Percentiles rank a stretch among this genome's conserved stretches.
These are phyloP conservation scores for Ceratocystis cacaofunesta DNA, from an alignment of 2,329 filamentous ascomycete genomes.

Conservation along the genomic window DNA sequence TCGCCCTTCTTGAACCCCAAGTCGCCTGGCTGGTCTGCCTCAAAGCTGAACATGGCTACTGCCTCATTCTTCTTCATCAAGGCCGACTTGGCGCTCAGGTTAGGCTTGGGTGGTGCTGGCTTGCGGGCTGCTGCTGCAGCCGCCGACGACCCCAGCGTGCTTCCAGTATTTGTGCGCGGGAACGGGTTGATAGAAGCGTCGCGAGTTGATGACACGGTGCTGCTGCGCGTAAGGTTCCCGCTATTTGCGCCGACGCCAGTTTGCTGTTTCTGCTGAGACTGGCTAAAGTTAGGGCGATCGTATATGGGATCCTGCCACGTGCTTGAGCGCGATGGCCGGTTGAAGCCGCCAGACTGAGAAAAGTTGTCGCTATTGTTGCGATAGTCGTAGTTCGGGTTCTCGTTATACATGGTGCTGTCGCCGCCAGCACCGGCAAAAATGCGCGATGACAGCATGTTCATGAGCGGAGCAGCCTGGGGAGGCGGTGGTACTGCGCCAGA, in stretches of 20 bases:
- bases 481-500: slow-evolving; percentile 64
- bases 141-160: slow-evolving; percentile 3
- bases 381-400: slow-evolving; percentile 73
- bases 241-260: background rate
- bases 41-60: slow-evolving; percentile 83
- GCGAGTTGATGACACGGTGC: slow-evolving; percentile 30
- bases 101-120: slow-evolving; percentile 79
- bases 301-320: slow-evolving; percentile 69
- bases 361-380: slow-evolving; percentile 30
- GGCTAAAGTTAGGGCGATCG: slow-evolving; percentile 29
- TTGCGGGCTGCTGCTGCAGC: slow-evolving; percentile 40
- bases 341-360: slow-evolving; percentile 34
- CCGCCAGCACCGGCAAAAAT: slow-evolving; percentile 54
- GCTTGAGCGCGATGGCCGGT: slow-evolving; percentile 44
- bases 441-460: slow-evolving; percentile 71
- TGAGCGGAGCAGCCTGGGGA: slow-evolving; percentile 66
- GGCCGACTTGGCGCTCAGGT: slow-evolving; percentile 49
- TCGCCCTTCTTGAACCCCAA: slow-evolving; percentile 96
- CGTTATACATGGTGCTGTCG: slow-evolving; percentile 74
- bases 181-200: slow-evolving; percentile 12
- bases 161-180: slow-evolving; percentile 11
- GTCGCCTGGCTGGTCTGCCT: slow-evolving; percentile 84
- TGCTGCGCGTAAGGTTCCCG: slow-evolving; percentile 29
- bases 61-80: slow-evolving; percentile 60
- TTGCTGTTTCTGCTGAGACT: background rate